Base-by-base conservation (phyloP, 2,329 filamentous ascomycete genomes). In the Penicillium sclerotigenum region DNA sequence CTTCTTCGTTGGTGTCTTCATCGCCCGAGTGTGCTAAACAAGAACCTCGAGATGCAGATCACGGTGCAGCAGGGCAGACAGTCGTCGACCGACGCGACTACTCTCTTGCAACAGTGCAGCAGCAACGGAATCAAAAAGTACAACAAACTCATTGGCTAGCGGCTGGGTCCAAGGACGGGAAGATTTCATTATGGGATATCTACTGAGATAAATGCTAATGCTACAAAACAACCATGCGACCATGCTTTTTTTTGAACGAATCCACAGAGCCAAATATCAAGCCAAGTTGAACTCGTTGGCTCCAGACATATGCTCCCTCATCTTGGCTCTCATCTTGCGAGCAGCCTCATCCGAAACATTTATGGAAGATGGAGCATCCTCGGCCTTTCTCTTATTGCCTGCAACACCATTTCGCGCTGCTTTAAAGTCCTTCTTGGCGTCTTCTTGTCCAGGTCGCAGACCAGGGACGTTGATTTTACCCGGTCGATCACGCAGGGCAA, bases 171-270 rank as follows among this genome's bases (percentile, higher is more conserved):
- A 99, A 97, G 72, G 94, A 97, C 76, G 94, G 93, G 18, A 96
- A 95, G 72, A 85, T 97, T 60, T 96, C 91, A 69, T 77, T 99
- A 64, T 99, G 94, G 94, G 90, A 97, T 76, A 86, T 97, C 56
- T 99, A 94, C 72, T 92, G 66, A 77, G 59, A 63, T 47, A 54
- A 59, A 64, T 59, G 61, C 59, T 66, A 59, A 64, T 61, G 64
- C 63, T 64, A 59, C 57, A 60, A 58, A 68, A 68, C 65, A 62
- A 70, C 66, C 65, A 68, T 55, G 48, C 28, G 26, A 40, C 53
- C 40, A 46, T 56, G 33, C 47, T 52, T 52, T 53, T 52, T 53
- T 56, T 40, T 34, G 18, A 45, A 38, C n/a, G 18, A 40, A 14
- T 42, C 18, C 41, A 58, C 40, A 20, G 45, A 62, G 36, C 33